Evolutionary conservation across 768 basidiomycete genomes (phyloP), one percentile per base, ranked within the genome.

Genomic region (Mrakia frigida): DNA sequence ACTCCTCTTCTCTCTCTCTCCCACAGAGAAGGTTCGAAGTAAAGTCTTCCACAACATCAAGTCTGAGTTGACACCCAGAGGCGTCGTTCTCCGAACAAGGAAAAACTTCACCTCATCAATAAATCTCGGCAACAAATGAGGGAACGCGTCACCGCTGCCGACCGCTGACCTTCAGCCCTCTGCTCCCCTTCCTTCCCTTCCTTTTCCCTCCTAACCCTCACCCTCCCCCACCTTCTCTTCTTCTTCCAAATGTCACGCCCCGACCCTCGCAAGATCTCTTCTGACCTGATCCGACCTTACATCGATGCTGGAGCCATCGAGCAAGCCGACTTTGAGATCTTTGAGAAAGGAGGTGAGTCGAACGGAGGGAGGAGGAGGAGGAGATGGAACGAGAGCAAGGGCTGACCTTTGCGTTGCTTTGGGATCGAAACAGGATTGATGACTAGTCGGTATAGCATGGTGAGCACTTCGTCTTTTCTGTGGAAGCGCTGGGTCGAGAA

Each of bases 281-380:
- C 65, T 6, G 65, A 68, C 16, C 4, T 68, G 0, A 23, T 68
- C 39, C 23, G 9, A 5, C 65, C 65, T 10, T 68, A 68, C 65
- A n/a, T 68, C 65, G 35, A 68, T 5, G 65, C 65, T 14, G 65
- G 65, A 39, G 65, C 65, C 39, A 68, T 68, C 25, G 65, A 68
- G 2, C 65, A 68, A n/a, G 21, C 13, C 65, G 65, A 68, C 37
- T 10, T 68, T 18, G 65, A 68, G 6, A 23, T 41, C 35, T 25
- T 68, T 9, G 18, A 37, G 21, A 41, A 68, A 6, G 65, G 65
- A 68, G 65, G 65, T 68, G 21, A 37, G 65, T 67, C 21, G 2
- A 21, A 11, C 21, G 28, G 63, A 65, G 3, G 33, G 63, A 31
- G 18, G 35, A 23, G 53, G 25, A 56, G 21, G 56, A 13, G 28